A percentile compares a stretch with the other conserved stretches of the same genome.
These are phyloP conservation scores for Aspergillus kassunensis DNA, from an alignment of 495 filamentous ascomycete species.

Conservation along the genomic window DNA sequence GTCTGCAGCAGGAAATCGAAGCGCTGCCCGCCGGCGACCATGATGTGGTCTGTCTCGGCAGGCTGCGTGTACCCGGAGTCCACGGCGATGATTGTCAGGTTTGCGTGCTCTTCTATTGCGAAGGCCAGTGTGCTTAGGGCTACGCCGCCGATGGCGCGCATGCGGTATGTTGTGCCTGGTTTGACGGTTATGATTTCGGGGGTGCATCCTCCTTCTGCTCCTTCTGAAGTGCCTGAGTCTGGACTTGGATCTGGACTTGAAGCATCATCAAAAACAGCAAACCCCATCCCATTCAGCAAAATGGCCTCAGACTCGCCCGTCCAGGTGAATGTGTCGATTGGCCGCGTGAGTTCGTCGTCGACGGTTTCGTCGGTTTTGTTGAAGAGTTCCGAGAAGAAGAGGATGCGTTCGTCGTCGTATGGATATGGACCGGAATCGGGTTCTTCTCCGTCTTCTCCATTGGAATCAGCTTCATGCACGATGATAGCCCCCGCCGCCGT, in stretches of 20 bases:
- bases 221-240: background rate
- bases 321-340: background rate
- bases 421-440: background rate
- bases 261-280: background rate
- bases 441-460: background rate
- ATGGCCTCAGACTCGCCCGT: background rate
- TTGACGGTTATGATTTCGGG: background rate
- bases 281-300: background rate
- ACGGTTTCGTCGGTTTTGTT: background rate
- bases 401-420: background rate
- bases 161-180: background rate
- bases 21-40: background rate
- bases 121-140: background rate
- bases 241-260: background rate
- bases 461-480: too few relatives aligned
- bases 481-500: background rate
- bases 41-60: background rate
- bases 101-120: background rate
- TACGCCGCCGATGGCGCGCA: background rate
- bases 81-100: background rate
- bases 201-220: background rate
- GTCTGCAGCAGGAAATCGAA: background rate
- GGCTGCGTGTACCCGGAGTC: background rate
- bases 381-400: background rate
- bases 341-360: background rate